Evolutionary conservation across 495 filamentous ascomycete species (phyloP).

Genomic region (Neurospora hispaniola): DNA sequence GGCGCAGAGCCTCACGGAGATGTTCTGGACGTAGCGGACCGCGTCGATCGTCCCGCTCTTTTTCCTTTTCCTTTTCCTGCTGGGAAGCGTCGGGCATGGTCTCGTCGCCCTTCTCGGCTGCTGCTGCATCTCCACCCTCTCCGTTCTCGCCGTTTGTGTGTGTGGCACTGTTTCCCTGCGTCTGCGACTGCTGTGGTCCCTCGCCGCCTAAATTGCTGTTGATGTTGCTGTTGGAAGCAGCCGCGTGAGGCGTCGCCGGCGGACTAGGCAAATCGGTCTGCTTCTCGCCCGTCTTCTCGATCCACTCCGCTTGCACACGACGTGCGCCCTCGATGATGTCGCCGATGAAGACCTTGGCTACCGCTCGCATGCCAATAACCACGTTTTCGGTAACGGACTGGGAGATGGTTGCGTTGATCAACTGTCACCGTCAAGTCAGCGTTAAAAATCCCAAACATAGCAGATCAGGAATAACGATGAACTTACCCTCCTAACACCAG

Average conservation of each 20-base stretch:
- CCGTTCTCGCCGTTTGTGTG: not conserved
- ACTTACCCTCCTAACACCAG: slow-evolving; percentile 32
- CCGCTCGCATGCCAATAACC: slow-evolving; percentile 67
- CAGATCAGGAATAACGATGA: not conserved
- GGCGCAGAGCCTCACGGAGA: slow-evolving; percentile 64
- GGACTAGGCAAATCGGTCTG: slow-evolving; percentile 33
- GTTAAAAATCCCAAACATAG: not conserved
- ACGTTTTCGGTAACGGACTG: slow-evolving; percentile 75
- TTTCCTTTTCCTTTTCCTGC: slow-evolving; percentile 16
- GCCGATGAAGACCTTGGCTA: slow-evolving; percentile 75
- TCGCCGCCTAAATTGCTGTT: slow-evolving; percentile 1
- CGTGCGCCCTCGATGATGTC: slow-evolving; percentile 73
- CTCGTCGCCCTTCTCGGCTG: not conserved
- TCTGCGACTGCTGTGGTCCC: not conserved
- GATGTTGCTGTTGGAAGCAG: slow-evolving; percentile 8
- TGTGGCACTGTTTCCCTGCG: not conserved
- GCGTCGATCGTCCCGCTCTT: slow-evolving; percentile 26
- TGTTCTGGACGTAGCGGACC: slow-evolving; percentile 75
- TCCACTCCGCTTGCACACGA: slow-evolving; percentile 70
- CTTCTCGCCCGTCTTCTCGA: slow-evolving; percentile 41
- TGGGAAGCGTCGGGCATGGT: not conserved
- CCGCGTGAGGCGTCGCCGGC: slow-evolving; percentile 7
- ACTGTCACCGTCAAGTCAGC: slow-evolving; percentile 31
- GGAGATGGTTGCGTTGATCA: slow-evolving; percentile 79
- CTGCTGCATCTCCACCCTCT: not conserved